Percentiles rank a stretch among this genome's conserved stretches.
Evolutionary conservation across 345 rosid genomes (phyloP).

Genomic region (Citrus trifoliata): DNA sequence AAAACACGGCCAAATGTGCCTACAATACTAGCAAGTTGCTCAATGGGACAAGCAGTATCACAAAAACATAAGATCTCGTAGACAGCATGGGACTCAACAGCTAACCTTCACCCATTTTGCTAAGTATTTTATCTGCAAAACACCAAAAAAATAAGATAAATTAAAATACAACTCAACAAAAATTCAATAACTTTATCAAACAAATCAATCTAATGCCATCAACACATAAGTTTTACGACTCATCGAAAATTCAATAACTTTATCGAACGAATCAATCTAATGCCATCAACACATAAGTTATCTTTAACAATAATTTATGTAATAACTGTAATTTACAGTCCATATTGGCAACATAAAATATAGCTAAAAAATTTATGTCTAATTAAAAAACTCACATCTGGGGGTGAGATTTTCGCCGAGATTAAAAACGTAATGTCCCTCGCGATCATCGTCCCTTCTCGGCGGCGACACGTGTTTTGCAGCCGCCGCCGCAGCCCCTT

Average conservation of each 20-base stretch:
- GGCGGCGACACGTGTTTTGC: constrained; percentile 51
- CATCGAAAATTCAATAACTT: neutral
- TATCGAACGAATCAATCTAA: neutral
- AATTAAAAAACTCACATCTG: constrained; percentile 45
- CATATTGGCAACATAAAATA: neutral
- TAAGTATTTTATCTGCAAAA: constrained; percentile 59
- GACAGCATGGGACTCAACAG: constrained; percentile 56
- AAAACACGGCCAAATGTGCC: constrained; percentile 88
- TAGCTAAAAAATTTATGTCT: neutral
- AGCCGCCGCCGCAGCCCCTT: constrained; percentile 19
- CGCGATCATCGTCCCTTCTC: constrained; percentile 59
- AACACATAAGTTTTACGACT: neutral
- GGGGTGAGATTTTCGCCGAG: constrained; percentile 76
- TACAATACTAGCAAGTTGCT: constrained; percentile 74
- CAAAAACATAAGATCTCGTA: constrained; percentile 47
- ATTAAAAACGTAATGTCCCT: constrained; percentile 64
- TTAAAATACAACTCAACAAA: neutral
- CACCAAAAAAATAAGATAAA: neutral
- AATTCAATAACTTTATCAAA: neutral
- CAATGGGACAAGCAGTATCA: constrained; percentile 56
- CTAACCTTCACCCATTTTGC: constrained; percentile 94
- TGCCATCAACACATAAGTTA: neutral
- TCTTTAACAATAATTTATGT: neutral
- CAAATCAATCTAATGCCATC: neutral
- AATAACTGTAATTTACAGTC: neutral